Evolutionary conservation across 192 early-diverging fungal genomes (phyloP).

Genomic region (Coemansia aciculifera): DNA sequence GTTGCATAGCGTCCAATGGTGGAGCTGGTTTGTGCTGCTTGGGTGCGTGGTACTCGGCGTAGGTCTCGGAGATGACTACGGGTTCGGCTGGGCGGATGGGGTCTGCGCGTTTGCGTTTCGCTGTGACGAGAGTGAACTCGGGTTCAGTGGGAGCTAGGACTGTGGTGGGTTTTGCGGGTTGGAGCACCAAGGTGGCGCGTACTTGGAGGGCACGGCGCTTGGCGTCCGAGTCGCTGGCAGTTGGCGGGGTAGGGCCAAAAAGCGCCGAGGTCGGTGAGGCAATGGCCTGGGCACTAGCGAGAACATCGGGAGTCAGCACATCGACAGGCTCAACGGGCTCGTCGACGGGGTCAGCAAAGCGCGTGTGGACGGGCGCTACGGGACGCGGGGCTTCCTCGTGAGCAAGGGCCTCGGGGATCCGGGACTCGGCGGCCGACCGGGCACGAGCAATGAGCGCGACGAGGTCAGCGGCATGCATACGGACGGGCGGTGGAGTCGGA

Average conservation of each 20-base stretch:
- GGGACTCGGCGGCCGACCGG: conserved; percentile 5
- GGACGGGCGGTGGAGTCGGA: conserved; percentile 81
- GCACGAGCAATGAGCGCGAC: conserved; percentile 55
- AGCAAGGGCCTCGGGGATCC: conserved; percentile 4
- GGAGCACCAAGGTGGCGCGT: conserved; percentile 29
- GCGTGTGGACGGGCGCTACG: conserved; percentile 28
- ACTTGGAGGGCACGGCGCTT: conserved; percentile 25
- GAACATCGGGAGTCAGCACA: conserved; percentile 19
- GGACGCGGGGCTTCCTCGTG: not conserved
- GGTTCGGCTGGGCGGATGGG: conserved; percentile 4
- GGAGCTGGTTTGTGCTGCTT: conserved; percentile 1
- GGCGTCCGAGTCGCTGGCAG: not conserved
- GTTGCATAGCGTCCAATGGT: not conserved
- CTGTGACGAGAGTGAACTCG: not conserved
- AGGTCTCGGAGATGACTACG: conserved; percentile 40
- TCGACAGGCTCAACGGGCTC: conserved; percentile 1
- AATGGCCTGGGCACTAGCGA: conserved; percentile 10
- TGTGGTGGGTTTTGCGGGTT: conserved; percentile 19
- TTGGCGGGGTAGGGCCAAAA: conserved; percentile 15
- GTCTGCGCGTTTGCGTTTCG: not conserved
- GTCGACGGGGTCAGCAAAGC: conserved; percentile 32
- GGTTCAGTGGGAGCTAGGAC: conserved; percentile 6
- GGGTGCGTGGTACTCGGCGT: conserved; percentile 6
- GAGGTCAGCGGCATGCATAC: conserved; percentile 78
- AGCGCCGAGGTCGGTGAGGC: conserved; percentile 22